phyloP scores from a whole-genome alignment of 139 green algal genomes.

The Tetraselmis striata region DNA sequence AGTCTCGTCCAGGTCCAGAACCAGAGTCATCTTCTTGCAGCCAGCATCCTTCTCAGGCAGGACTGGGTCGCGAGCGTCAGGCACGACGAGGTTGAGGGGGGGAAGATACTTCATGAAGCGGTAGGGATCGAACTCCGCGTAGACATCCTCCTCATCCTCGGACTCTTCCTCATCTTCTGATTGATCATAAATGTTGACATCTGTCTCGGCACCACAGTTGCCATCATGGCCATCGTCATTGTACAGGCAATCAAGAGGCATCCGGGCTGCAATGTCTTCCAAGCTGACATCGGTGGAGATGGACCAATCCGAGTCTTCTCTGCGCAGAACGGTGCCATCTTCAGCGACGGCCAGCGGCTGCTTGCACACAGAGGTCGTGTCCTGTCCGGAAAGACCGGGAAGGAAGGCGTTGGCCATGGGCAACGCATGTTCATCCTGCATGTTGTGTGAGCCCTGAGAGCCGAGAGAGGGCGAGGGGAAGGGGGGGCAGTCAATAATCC shows the following conservation, averaged over 20 bases:
- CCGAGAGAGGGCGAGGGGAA: too few relatives aligned
- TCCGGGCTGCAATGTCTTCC: not conserved
- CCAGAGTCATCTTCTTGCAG: conserved; percentile 39
- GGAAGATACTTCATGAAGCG: conserved; percentile 70
- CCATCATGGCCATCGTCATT: not conserved
- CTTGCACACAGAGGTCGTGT: too few relatives aligned
- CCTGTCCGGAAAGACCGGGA: too few relatives aligned
- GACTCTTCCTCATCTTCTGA: conserved; percentile 23
- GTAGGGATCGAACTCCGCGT: conserved; percentile 72
- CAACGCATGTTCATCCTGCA: too few relatives aligned
- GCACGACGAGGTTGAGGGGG: conserved; percentile 36
- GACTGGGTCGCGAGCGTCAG: conserved; percentile 25
- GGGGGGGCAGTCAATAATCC: too few relatives aligned
- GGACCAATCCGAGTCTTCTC: not conserved
- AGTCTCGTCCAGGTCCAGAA: conserved; percentile 56
- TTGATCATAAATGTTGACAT: too few relatives aligned
- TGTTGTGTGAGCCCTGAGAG: too few relatives aligned
- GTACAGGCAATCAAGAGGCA: not conserved
- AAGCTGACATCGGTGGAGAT: not conserved
- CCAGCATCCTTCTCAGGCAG: conserved; percentile 37
- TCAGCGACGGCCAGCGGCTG: too few relatives aligned
- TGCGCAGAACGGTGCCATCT: too few relatives aligned
- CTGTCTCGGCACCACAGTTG: too few relatives aligned
- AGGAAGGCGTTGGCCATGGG: too few relatives aligned
- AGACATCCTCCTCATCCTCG: conserved; percentile 37